A percentile compares a stretch with the other conserved stretches of the same genome.
Evolutionary conservation across 2,329 filamentous ascomycete species (phyloP).

Genomic region (Aspergillus fructus): DNA sequence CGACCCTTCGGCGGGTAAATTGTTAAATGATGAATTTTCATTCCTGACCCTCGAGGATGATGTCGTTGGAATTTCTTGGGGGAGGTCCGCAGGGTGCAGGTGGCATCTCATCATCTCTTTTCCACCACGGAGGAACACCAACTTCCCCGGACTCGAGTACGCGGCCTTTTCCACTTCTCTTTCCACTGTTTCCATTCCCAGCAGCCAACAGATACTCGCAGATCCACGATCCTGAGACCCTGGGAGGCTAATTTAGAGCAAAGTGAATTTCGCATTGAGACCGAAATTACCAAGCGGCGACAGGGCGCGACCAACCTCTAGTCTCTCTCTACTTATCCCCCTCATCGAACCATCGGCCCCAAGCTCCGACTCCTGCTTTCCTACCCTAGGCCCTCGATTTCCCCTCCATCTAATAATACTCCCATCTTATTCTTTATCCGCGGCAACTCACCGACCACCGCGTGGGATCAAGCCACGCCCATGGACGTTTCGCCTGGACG

Average conservation of each 20-base stretch:
- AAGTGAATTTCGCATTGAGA: neutral
- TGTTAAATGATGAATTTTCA: neutral
- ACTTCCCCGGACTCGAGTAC: neutral
- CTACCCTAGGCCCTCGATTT: neutral
- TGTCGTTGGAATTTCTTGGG: neutral
- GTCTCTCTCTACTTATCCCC: neutral
- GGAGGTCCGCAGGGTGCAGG: neutral
- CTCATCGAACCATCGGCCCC: slow-evolving; percentile 5
- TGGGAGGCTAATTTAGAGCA: neutral
- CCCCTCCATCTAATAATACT: neutral
- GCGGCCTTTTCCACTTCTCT: neutral
- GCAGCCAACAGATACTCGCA: neutral
- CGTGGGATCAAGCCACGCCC: slow-evolving; percentile 18
- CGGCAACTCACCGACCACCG: slow-evolving; percentile 16
- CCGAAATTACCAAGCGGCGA: neutral
- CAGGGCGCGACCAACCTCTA: neutral
- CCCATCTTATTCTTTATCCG: slow-evolving; percentile 6
- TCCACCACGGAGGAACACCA: neutral
- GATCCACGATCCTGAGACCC: neutral
- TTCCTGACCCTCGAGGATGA: neutral
- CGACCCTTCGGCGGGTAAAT: neutral
- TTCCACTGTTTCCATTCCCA: neutral
- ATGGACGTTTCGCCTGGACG: slow-evolving; percentile 23
- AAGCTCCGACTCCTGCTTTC: neutral
- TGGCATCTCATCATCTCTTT: neutral